Evolutionary conservation across 1,284 basidiomycete genomes (phyloP).

Genomic region (Volvariella volvacea): DNA sequence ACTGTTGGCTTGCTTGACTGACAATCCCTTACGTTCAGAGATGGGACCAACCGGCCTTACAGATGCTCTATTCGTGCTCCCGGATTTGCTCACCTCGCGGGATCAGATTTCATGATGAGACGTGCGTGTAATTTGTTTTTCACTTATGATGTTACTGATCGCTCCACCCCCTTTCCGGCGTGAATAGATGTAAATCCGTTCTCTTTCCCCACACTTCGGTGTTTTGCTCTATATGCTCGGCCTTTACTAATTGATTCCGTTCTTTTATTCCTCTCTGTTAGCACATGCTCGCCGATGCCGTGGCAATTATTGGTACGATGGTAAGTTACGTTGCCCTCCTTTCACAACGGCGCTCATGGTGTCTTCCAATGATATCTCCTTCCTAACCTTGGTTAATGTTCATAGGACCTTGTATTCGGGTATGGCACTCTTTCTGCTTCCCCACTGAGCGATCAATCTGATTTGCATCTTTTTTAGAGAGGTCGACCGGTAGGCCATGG

Average conservation of each 20-base stretch:
- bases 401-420: constrained; percentile 37
- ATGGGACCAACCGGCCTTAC: constrained; percentile 90
- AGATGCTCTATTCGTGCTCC: constrained; percentile 92
- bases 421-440: constrained; percentile 15
- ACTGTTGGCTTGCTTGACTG: not conserved
- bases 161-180: no score
- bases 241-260: no score
- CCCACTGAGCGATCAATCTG: not conserved
- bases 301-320: constrained; percentile 94
- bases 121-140: constrained; percentile 34
- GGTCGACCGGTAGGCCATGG: constrained; percentile 35
- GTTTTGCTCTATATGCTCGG: no score
- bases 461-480: constrained; percentile 21
- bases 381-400: no score
- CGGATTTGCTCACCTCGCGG: constrained; percentile 89
- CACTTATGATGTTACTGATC: not conserved
- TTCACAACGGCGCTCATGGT: constrained; percentile 1
- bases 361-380: constrained; percentile 9
- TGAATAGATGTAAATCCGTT: no score
- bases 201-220: no score
- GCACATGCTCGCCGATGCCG: constrained; percentile 89
- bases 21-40: constrained; percentile 33
- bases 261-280: constrained; percentile 22
- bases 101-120: constrained; percentile 94
- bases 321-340: constrained; percentile 31